These are phyloP conservation scores for Cyberlindnera suaveolens DNA, from an alignment of 805 yeast genomes.

Conservation along the genomic window DNA sequence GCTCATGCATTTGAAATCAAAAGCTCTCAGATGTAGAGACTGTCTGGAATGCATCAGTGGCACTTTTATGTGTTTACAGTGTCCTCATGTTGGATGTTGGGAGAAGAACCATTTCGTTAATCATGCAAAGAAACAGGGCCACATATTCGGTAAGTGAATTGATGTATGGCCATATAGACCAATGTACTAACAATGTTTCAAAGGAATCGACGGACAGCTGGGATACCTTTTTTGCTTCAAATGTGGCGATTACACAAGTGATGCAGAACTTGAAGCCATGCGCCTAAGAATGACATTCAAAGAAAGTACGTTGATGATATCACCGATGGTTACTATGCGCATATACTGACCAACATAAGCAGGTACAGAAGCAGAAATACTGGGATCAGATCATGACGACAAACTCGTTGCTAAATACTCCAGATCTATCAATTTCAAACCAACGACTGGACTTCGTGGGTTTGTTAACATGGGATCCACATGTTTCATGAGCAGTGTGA, in stretches of 20 bases:
- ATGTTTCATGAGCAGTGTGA: conserved; percentile 91
- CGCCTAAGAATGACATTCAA: conserved; percentile 24
- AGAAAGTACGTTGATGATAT: background rate
- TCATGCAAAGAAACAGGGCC: conserved; percentile 44
- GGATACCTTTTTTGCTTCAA: conserved; percentile 74
- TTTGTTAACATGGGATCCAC: conserved; percentile 94
- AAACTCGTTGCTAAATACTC: conserved; percentile 28
- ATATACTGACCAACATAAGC: background rate
- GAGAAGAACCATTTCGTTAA: conserved; percentile 37
- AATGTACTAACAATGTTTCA: background rate
- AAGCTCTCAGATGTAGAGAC: conserved; percentile 44
- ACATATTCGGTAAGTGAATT: conserved; percentile 40
- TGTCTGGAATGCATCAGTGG: conserved; percentile 34
- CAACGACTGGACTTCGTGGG: conserved; percentile 79
- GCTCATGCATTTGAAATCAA: conserved; percentile 36
- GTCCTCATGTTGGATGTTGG: conserved; percentile 73
- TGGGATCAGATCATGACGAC: background rate
- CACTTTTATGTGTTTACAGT: conserved; percentile 65
- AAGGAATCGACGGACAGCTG: conserved; percentile 51
- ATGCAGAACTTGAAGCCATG: conserved; percentile 48
- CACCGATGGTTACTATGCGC: background rate
- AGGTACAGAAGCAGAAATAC: background rate
- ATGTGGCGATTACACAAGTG: conserved; percentile 69
- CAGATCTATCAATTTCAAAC: conserved; percentile 33
- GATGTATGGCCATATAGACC: background rate